phyloP scores from a whole-genome alignment of 495 filamentous ascomycete genomes.

The Penicillium steckii region DNA sequence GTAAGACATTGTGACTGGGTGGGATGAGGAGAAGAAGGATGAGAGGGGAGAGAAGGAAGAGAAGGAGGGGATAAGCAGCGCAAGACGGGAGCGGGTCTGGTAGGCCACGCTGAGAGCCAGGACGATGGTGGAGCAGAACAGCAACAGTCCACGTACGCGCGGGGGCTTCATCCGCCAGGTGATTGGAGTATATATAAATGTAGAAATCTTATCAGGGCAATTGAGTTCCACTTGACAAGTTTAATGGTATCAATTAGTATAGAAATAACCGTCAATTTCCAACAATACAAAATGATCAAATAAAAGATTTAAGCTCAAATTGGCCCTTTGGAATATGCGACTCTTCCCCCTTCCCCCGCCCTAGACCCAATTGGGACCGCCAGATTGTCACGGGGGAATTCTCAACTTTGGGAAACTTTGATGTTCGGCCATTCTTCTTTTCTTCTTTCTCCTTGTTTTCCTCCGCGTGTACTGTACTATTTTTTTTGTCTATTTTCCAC shows the following conservation, averaged over 20 bases:
- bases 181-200: background rate
- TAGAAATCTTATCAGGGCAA: background rate
- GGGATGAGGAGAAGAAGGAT: constrained; percentile 30
- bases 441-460: background rate
- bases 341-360: too few relatives aligned
- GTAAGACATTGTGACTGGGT: constrained; percentile 55
- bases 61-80: constrained; percentile 35
- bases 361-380: constrained; percentile 5
- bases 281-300: too few relatives aligned
- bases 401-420: background rate
- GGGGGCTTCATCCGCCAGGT: background rate
- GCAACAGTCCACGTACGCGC: constrained; percentile 10
- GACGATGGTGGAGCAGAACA: constrained; percentile 46
- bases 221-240: too few relatives aligned
- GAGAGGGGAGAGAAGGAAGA: constrained; percentile 10
- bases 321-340: too few relatives aligned
- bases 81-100: constrained; percentile 44
- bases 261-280: too few relatives aligned
- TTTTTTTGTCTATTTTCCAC: background rate
- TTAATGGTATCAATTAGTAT: too few relatives aligned
- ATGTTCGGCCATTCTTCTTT: background rate
- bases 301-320: too few relatives aligned
- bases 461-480: too few relatives aligned
- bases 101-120: constrained; percentile 50
- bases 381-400: background rate